A percentile compares a stretch with the other conserved stretches of the same genome.
Evolutionary conservation across 1,284 basidiomycete genomes (phyloP).

Genomic region (Pseudozyma sp.): DNA sequence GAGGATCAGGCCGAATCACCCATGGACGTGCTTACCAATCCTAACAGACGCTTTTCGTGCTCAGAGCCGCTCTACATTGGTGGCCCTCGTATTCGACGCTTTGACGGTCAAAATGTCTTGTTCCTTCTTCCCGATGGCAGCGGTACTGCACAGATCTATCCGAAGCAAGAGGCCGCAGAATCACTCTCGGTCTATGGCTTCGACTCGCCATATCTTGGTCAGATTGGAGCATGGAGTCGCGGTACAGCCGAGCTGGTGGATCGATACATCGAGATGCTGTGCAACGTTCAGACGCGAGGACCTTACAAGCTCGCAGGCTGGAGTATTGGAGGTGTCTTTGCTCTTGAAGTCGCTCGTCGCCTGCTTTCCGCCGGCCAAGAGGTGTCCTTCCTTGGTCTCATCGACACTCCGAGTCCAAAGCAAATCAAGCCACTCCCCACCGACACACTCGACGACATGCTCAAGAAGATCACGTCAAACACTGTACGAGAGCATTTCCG

Average conservation of each 20-base stretch:
- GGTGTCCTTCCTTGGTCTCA: slow-evolving; percentile 30
- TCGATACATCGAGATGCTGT: slow-evolving; percentile 33
- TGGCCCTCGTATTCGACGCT: slow-evolving; percentile 19
- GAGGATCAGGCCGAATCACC: slow-evolving; percentile 12
- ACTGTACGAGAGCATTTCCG: slow-evolving; percentile 45
- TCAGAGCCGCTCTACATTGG: slow-evolving; percentile 27
- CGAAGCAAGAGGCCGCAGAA: background rate
- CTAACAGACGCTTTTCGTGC: slow-evolving; percentile 15
- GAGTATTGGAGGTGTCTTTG: slow-evolving; percentile 54
- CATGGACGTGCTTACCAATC: slow-evolving; percentile 33
- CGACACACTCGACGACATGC: slow-evolving; percentile 38
- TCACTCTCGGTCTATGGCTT: slow-evolving; percentile 42
- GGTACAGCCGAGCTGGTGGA: slow-evolving; percentile 44
- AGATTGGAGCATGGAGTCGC: slow-evolving; percentile 35
- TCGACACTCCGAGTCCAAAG: slow-evolving; percentile 35
- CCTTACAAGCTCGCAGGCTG: slow-evolving; percentile 45
- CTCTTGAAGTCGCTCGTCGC: slow-evolving; percentile 33
- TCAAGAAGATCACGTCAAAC: slow-evolving; percentile 22
- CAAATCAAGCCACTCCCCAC: slow-evolving; percentile 37
- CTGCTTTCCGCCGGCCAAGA: slow-evolving; percentile 34
- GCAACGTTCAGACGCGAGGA: slow-evolving; percentile 21
- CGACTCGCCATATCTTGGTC: slow-evolving; percentile 44
- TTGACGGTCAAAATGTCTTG: slow-evolving; percentile 24
- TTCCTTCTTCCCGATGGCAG: slow-evolving; percentile 48
- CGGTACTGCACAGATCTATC: slow-evolving; percentile 31